Evolutionary conservation across 148 eudicot species (phyloP), one percentile per base, ranked within the genome.

Genomic region (Drosera capensis): DNA sequence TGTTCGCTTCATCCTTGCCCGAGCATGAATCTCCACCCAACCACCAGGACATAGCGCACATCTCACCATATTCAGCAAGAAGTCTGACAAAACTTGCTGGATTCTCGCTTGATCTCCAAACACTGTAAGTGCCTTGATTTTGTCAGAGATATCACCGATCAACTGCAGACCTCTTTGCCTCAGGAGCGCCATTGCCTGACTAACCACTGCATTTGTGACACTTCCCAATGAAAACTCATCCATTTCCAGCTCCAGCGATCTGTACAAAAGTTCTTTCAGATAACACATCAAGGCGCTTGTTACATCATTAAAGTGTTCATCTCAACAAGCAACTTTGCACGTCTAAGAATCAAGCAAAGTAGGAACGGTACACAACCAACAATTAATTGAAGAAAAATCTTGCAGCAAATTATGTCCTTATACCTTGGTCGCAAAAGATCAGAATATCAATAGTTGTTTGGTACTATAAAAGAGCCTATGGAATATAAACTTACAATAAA

Each of bases 31-130:
- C 68, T 85, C 88, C 1, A 90, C 88, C 95, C 95, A 90, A 11
- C 99, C 94, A 44, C 65, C 88, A 14, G 93, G 88, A 35, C 94
- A 65, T 18, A 88, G 94, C 13, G 95, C 93, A 75, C 71, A 65
- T 6, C 68, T 79, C 46, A 75, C 82, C 95, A 90, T 79, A 61
- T 68, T 85, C 37, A 71, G 55, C 52, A 90, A 74, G 62, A 80
- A 85, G 50, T 78, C 77, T 13, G 88, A 73, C 57, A 90, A 68
- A 17, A 80, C 68, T 58, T 80, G 93, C 59, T 90, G 99, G 57
- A 78, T 52, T 70, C 95, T 75, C 25, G 64, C 59, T 72, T 81
- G 88, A 64, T 90, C 99, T 43, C 99, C 95, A 53, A 57, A 68
- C 2, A 90, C 79, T 5, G 64, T 52, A 46, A 84, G 45, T 20